Base-by-base conservation (phyloP, 169 alveolate species). In the Toxoplasma gondii region DNA sequence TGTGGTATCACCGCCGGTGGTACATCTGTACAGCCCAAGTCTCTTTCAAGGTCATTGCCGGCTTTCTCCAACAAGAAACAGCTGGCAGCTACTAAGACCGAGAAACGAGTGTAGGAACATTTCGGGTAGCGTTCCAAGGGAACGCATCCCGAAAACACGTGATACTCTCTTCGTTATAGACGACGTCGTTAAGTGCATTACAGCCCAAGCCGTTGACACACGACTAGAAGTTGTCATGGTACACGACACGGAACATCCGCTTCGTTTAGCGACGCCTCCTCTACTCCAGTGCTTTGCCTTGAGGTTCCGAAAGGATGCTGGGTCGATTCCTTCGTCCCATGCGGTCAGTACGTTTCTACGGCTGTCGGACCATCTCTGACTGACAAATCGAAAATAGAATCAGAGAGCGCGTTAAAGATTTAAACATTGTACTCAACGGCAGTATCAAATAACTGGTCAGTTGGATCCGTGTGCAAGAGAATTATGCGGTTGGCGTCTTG, bases 241-340 rank as follows among this genome's bases (percentile, higher is more conserved):
- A 67, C 86, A 44, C 44, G 95, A 92, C 54, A 69, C 93, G 17
- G 92, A 92, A n/a, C 95, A 92, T 43, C 95, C 93, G 17, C 92
- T 92, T 9, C 80, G 95, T 78, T 78, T 92, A 41, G 92, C 92
- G 43, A 92, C 95, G n/a, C 93, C 95, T 0, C 88, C 92, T 49
- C 54, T 64, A 27, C 88, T 83, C 29, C 80, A 44, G 17, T 91
- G 92, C 39, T 34, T 44, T 43, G 95, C 95, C 39, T 64, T 82
- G 54, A 91, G 95, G 31, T 83, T 86, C 58, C 49, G 93, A 29
- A 83, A 74, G 43, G 88, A 49, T 53, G 91, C 84, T 24, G 67
- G 34, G 9, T 67, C 93, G 7, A 87, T 92, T 7, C 93, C 92
- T 34, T 92, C 95, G 17, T n/a, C 67, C 45, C 95, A 92, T 69